phyloP scores from a whole-genome alignment of 2,329 filamentous ascomycete genomes.

The Sarocladium kiliense region DNA sequence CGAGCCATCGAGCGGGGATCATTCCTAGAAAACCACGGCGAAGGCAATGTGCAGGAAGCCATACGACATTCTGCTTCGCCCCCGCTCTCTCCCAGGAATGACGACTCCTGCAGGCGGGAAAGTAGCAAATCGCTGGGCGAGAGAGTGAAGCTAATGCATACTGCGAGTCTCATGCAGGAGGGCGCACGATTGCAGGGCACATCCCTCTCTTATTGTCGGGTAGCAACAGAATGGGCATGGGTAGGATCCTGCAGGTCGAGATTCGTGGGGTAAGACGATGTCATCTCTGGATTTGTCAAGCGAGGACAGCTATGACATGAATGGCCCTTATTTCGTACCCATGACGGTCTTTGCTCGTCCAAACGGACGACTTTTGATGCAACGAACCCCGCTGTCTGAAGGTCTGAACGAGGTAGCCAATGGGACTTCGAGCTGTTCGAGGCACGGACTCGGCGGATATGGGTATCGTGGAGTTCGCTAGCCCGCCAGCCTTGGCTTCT shows the following conservation, averaged over 20 bases:
- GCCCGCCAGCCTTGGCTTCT: not conserved
- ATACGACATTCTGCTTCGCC: too few relatives aligned
- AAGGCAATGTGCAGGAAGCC: too few relatives aligned
- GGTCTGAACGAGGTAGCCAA: too few relatives aligned
- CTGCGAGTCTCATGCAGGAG: not conserved
- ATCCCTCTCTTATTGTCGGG: not conserved
- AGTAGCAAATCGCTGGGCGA: not conserved
- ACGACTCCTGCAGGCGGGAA: not conserved
- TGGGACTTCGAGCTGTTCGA: too few relatives aligned
- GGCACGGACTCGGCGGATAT: too few relatives aligned
- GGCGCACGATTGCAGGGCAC: not conserved
- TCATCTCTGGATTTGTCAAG: not conserved
- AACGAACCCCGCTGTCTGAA: too few relatives aligned
- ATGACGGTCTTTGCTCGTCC: not conserved
- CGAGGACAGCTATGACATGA: not conserved
- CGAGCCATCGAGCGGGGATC: too few relatives aligned
- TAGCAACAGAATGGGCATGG: not conserved
- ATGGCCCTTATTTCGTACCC: not conserved
- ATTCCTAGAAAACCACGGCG: too few relatives aligned
- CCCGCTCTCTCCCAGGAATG: not conserved
- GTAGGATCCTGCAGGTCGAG: not conserved
- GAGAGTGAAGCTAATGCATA: constrained; percentile 3
- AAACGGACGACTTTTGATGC: not conserved
- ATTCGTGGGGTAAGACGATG: constrained; percentile 4
- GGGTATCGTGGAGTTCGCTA: not conserved